These are phyloP conservation scores for Sarocladium brachiariae DNA, from an alignment of 2,329 filamentous ascomycete genomes.

Conservation along the genomic window DNA sequence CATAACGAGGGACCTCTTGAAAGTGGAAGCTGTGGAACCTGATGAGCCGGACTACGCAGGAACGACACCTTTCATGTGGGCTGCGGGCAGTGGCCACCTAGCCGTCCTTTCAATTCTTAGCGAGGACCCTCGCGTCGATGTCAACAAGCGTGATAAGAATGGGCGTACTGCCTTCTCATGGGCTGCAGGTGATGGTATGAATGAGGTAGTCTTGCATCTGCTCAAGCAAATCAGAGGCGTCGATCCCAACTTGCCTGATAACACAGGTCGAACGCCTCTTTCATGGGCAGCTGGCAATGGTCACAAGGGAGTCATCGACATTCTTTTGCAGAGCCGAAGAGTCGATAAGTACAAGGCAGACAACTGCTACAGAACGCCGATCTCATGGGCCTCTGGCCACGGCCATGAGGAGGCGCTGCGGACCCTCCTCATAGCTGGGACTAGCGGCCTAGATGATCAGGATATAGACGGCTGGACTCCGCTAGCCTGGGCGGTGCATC, in stretches of 20 bases:
- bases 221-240: conserved; percentile 17
- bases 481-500: conserved; percentile 26
- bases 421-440: conserved; percentile 21
- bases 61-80: conserved; percentile 27
- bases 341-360: conserved; percentile 23
- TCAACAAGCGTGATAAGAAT: conserved; percentile 24
- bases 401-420: conserved; percentile 20
- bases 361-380: conserved; percentile 21
- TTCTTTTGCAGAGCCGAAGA: conserved; percentile 18
- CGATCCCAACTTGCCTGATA: conserved; percentile 22
- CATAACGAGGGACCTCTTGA: conserved; percentile 21
- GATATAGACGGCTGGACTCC: conserved; percentile 30
- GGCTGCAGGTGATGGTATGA: conserved; percentile 24
- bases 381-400: conserved; percentile 24
- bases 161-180: conserved; percentile 27
- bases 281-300: conserved; percentile 24
- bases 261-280: conserved; percentile 23
- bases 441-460: conserved; percentile 21
- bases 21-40: conserved; percentile 13
- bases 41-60: conserved; percentile 20
- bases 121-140: conserved; percentile 16
- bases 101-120: conserved; percentile 19
- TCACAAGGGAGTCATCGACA: conserved; percentile 15
- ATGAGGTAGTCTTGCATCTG: conserved; percentile 18
- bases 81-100: conserved; percentile 20